phyloP scores from a whole-genome alignment of 2,329 filamentous ascomycete genomes.

The Chrysosporium queenslandicum region DNA sequence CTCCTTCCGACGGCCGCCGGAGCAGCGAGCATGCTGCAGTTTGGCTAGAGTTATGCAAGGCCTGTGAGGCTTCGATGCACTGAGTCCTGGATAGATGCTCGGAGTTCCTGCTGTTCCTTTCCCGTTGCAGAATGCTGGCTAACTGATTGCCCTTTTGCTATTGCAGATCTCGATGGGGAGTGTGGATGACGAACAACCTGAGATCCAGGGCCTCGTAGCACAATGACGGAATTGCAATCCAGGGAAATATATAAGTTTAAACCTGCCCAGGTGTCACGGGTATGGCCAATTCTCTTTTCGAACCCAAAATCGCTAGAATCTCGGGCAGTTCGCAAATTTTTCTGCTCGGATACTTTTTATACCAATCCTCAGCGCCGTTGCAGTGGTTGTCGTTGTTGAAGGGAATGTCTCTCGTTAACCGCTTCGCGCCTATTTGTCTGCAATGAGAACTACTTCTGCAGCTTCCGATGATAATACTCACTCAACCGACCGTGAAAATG shows the following conservation, averaged over 20 bases:
- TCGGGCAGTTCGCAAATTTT: not conserved
- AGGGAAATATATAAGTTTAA: not conserved
- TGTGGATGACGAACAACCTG: not conserved
- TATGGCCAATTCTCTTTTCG: not conserved
- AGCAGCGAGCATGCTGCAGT: no score
- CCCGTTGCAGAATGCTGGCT: no score
- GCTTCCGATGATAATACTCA: not conserved
- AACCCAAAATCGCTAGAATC: not conserved
- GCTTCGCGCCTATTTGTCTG: not conserved
- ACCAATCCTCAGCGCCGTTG: not conserved
- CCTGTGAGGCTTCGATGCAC: not conserved
- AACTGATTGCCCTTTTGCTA: no score
- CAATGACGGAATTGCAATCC: slow-evolving; percentile 2
- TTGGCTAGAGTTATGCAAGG: no score
- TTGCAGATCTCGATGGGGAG: not conserved
- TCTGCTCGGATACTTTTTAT: not conserved
- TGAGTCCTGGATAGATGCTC: no score
- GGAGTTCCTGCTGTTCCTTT: no score
- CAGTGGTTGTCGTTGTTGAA: not conserved
- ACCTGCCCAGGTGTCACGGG: not conserved
- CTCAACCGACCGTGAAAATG: not conserved
- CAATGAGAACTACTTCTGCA: slow-evolving; percentile 1
- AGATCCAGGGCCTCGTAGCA: no score
- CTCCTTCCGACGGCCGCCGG: no score
- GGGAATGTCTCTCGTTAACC: not conserved